Base-by-base conservation (phyloP, 1,284 basidiomycete genomes). In the Malassezia sympodialis region DNA sequence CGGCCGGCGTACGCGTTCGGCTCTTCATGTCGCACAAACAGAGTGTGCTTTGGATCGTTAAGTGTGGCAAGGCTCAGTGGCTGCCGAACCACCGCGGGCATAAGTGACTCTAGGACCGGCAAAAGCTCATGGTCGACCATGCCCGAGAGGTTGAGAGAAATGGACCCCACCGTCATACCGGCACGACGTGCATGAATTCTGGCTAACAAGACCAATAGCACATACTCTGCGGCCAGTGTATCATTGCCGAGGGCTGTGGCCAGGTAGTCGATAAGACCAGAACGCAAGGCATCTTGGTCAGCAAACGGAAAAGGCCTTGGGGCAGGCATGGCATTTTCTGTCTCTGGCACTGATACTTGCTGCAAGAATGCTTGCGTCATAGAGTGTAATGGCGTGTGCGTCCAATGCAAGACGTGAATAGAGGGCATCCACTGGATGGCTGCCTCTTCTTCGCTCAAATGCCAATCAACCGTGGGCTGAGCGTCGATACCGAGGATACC, bases 1-100 rank as follows among this genome's bases (percentile, higher is more conserved):
- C 79, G 79, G 0, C 88, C 88, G 1, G 85, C 82, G 60, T 84
- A 81, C 3, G 90, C 76, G 56, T 85, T 84, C 61, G 87, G 85
- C 23, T 84, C 79, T 59, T 81, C 82, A 65, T 85, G 86, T 0
- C 76, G 67, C 0, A 77, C 79, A 21, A 66, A 61, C 17, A 78
- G 78, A 7, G 56, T 21, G 37, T 50, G 61, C 17, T 44, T 41
- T n/a, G 57, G 19, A 24, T 70, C 63, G 68, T 90, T 90, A 48
- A 90, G 76, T 4, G 63, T 24, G 1, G 48, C 34, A 21, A 77
- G 69, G 2, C 69, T 60, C 47, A 76, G 63, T 12, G 66, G 77
- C 68, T 59, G 82, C 75, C 32, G 84, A 72, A 43, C 83, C 79
- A 49, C 85, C 76, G 3, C 81, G 77, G 46, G 87, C 60, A 35